Base-by-base conservation (phyloP, 768 basidiomycete species). In the Agaricus blazei region DNA sequence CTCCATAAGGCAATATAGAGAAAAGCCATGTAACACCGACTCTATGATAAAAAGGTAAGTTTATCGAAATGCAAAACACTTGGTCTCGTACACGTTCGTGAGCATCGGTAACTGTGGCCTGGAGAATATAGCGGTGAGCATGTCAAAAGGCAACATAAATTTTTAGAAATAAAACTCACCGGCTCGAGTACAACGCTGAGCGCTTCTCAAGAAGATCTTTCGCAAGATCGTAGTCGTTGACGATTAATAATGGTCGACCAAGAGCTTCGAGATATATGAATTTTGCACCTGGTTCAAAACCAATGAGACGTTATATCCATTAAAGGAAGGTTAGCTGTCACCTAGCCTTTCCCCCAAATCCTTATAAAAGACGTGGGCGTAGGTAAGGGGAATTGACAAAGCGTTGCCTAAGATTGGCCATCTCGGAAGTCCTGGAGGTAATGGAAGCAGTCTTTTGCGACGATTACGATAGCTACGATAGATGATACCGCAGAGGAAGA, bases 171-270 rank as follows among this genome's bases (percentile, higher is more conserved):
- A 19, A 19, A 19, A 28, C 54, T 4, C 4, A 38, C 23, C 59
- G 42, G 47, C 67, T 66, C 3, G 67, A 70, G 51, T 70, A 67
- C 3, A 65, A 62, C 6, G 63, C 62, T 4, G 67, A 63, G 19
- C 63, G 59, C 44, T 62, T 66, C 46, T 65, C 67, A n/a, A 70
- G 48, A 5, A 70, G 58, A 36, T 67, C 66, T 15, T 60, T 43
- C 44, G 61, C 62, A 4, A 60, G 59, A 41, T 62, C 48, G 42
- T 64, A 59, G 9, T 65, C 62, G 45, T 66, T 67, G 40, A 70
- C 43, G 9, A 67, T 52, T 5, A 68, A 54, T 9, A 70, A 58
- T 2, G 63, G 62, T 19, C 52, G 61, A 9, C 65, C 67, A 6
- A 68, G 47, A 2, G 63, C 61, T 38, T 66, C 62, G 3, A 70